phyloP scores from a whole-genome alignment of 805 yeast species.

The Hyphopichia homilentoma region DNA sequence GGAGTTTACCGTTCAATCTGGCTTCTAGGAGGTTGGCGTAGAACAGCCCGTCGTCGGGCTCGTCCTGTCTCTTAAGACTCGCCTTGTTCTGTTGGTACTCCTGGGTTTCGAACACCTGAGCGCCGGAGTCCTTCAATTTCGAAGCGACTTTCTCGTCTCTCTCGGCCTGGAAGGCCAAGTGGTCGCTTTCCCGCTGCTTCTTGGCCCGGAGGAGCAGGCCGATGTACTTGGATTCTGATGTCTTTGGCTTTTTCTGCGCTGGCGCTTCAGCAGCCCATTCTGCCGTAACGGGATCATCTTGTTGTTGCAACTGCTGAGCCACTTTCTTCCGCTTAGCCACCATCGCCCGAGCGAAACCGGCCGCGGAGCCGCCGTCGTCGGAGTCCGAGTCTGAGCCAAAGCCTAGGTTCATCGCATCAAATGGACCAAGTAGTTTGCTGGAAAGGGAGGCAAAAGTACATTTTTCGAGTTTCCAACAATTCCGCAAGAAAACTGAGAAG shows the following conservation, averaged over 20 bases:
- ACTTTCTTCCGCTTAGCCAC: background rate
- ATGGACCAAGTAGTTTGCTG: too few species aligned
- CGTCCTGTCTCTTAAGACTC: slow-evolving; percentile 2
- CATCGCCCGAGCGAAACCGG: background rate
- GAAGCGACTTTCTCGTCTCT: slow-evolving; percentile 30
- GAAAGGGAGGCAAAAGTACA: too few species aligned
- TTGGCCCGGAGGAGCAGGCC: slow-evolving; percentile 42
- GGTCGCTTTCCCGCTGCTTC: slow-evolving; percentile 43
- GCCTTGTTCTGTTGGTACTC: slow-evolving; percentile 37
- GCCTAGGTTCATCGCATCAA: too few species aligned
- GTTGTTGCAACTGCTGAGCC: background rate
- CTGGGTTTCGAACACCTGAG: slow-evolving; percentile 46
- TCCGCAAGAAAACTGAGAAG: too few species aligned
- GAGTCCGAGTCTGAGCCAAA: background rate
- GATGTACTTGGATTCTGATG: slow-evolving; percentile 24
- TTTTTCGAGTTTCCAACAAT: too few species aligned
- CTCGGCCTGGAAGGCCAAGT: slow-evolving; percentile 33
- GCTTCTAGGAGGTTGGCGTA: background rate
- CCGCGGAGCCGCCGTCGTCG: background rate
- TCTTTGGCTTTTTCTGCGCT: slow-evolving; percentile 12
- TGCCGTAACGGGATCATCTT: slow-evolving; percentile 3
- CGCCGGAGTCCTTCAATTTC: slow-evolving; percentile 34
- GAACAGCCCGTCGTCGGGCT: slow-evolving; percentile 4
- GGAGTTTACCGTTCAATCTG: background rate
- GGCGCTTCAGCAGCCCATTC: slow-evolving; percentile 10